Evolutionary conservation across 2,329 filamentous ascomycete species (phyloP), one percentile per base, ranked within the genome.

Genomic region (Aspergillus sp.): DNA sequence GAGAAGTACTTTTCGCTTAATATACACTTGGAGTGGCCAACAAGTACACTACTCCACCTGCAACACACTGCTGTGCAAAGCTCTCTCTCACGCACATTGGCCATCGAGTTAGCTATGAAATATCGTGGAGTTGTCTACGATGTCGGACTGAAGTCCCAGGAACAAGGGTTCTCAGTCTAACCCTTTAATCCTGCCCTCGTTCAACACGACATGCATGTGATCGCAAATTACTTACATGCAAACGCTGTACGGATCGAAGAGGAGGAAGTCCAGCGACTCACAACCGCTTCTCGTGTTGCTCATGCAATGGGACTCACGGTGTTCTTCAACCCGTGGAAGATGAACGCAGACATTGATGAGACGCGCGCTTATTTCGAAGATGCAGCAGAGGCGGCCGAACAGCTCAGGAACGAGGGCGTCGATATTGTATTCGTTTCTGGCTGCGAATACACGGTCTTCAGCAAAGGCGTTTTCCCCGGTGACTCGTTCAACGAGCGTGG

Each of bases 251-350:
- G 49, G 1, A 46, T 51, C 22, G 49, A 53, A 22, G 47, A 46
- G 7, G 51, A 51, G 38, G 49, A 51, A 17, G 45, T 51, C 12
- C 3, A 1, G n/a, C 42, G 49, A 12, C 39, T 53, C 9, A 44
- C 10, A 23, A 49, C 22, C 10, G 49, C 51, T 19, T 13, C 49
- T 20, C 44, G 47, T 2, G 19, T 35, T 6, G 51, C 51, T 12
- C 48, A 49, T 30, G 25, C 17, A 19, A 43, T 45, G 44, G 46
- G 43, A 12, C 45, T 54, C 1, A 48, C 13, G 9, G 45, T 54
- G n/a, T 52, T 52, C 19, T 49, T 52, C 38, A 54, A 50, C 5
- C 49, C 49, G 12, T 53, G 49, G 49, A 54, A 50, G 41, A 54
- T 54, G 49, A 50, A 52, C 22, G 48, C 20, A 7, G 38, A 7